These are phyloP conservation scores for Chlorophyllum brunneum DNA, from an alignment of 768 basidiomycete species.

Conservation along the genomic window DNA sequence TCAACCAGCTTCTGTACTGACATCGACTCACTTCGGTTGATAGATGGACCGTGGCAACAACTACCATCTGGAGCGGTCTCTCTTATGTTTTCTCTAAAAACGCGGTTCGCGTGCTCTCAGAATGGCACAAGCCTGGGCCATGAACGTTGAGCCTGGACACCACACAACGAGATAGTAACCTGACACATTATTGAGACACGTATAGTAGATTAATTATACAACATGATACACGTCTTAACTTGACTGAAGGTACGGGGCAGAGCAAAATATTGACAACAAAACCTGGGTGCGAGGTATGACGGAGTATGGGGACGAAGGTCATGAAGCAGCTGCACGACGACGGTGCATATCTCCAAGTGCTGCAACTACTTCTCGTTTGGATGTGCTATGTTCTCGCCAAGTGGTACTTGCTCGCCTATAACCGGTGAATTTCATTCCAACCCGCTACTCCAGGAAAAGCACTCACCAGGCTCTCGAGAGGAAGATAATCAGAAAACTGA, in stretches of 20 bases:
- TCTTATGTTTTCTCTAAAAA: slow-evolving; percentile 77
- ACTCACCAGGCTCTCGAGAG: slow-evolving; percentile 59
- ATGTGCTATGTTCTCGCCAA: slow-evolving; percentile 62
- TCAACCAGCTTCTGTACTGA: slow-evolving; percentile 13
- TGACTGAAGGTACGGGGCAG: slow-evolving; percentile 1
- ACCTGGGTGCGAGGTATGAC: slow-evolving; percentile 2
- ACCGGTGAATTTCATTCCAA: background rate
- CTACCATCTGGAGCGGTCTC: slow-evolving; percentile 89
- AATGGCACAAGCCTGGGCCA: slow-evolving; percentile 8
- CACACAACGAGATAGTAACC: too few species aligned
- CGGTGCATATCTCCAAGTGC: slow-evolving; percentile 72
- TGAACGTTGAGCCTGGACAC: background rate
- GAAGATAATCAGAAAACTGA: slow-evolving; percentile 60
- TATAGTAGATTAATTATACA: slow-evolving; percentile 17
- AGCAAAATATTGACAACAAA: slow-evolving; percentile 12
- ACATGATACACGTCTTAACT: slow-evolving; percentile 12
- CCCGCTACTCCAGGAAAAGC: background rate
- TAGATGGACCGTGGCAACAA: slow-evolving; percentile 84
- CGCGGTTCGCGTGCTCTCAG: slow-evolving; percentile 57
- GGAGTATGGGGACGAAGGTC: background rate
- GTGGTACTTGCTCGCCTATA: slow-evolving; percentile 54
- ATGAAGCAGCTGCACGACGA: slow-evolving; percentile 31
- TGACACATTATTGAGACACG: slow-evolving; percentile 10
- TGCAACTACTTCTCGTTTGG: slow-evolving; percentile 56
- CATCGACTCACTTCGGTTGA: slow-evolving; percentile 4